Conservation (phyloP, 139 green algal genomes). For the Chloropicon primus region DNA sequence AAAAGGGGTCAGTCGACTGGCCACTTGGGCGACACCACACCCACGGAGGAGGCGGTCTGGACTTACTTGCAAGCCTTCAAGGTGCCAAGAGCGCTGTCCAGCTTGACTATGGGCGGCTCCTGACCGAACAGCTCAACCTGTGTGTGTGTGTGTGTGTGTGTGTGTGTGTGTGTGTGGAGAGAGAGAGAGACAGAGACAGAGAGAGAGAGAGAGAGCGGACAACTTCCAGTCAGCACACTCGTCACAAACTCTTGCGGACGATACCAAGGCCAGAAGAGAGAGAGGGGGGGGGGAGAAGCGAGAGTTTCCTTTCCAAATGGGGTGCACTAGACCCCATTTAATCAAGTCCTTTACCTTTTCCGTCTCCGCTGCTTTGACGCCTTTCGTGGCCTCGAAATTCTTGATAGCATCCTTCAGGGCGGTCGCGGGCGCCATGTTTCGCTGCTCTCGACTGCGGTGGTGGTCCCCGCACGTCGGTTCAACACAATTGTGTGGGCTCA, state of each 20-base stretch:
- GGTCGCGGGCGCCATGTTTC: conserved; percentile 36
- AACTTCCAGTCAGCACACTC: neutral
- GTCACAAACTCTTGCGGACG: neutral
- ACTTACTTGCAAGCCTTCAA: conserved; percentile 68
- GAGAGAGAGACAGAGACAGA: too few relatives aligned
- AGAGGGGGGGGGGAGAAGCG: too few relatives aligned
- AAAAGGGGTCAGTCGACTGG: neutral
- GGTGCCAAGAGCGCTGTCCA: conserved; percentile 68
- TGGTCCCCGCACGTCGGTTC: neutral
- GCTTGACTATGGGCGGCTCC: conserved; percentile 75
- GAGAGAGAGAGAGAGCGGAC: neutral
- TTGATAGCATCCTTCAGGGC: conserved; percentile 77
- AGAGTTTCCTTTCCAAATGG: too few relatives aligned
- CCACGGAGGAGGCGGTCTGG: too few relatives aligned
- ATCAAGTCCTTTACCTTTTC: conserved; percentile 68
- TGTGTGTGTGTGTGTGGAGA: too few relatives aligned
- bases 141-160: too few relatives aligned
- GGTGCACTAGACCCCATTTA: too few relatives aligned
- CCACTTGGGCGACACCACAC: too few relatives aligned
- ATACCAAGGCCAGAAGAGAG: neutral
- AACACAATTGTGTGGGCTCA: too few relatives aligned
- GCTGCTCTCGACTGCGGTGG: neutral
- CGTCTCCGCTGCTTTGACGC: conserved; percentile 34
- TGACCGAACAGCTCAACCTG: conserved; percentile 70
- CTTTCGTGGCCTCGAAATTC: conserved; percentile 51